Conservation (phyloP, 73 alveolate genomes). For the Diophrys appendiculata region DNA sequence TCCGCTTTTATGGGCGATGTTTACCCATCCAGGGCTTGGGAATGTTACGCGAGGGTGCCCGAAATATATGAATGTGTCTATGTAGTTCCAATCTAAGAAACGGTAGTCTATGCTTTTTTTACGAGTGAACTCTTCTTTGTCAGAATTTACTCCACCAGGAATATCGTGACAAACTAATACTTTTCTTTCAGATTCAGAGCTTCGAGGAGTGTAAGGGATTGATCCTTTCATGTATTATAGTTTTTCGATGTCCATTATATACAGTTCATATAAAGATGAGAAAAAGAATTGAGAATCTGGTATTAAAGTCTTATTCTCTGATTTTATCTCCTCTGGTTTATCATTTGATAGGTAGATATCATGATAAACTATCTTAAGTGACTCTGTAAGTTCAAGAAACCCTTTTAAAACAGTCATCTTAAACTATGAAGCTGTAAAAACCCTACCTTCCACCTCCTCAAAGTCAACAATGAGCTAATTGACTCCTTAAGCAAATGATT, state of each 20-base stretch:
- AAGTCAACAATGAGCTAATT: neutral
- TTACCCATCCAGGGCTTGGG: slow-evolving; percentile 65
- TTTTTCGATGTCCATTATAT: slow-evolving; percentile 4
- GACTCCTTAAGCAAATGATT: too few species aligned
- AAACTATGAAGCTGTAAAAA: neutral
- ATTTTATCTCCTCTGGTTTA: neutral
- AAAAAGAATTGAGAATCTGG: slow-evolving; percentile 1
- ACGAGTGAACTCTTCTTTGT: slow-evolving; percentile 13
- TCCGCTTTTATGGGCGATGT: slow-evolving; percentile 65
- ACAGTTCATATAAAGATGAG: slow-evolving; percentile 26
- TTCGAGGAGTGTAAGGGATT: neutral
- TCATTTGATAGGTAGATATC: neutral
- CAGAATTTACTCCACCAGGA: slow-evolving; percentile 39
- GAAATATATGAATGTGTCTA: slow-evolving; percentile 71
- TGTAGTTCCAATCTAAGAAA: slow-evolving; percentile 61
- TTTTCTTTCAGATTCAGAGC: slow-evolving; percentile 18
- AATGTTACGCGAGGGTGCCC: slow-evolving; percentile 68
- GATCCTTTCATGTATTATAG: neutral
- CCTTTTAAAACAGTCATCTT: neutral
- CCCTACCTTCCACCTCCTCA: neutral
- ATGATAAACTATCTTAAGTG: neutral
- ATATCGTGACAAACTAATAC: slow-evolving; percentile 59
- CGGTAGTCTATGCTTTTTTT: slow-evolving; percentile 46
- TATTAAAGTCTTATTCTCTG: neutral
- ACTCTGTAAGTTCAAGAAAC: neutral